Base-by-base conservation (phyloP, 345 rosid genomes). In the Linum usitatissimum region DNA sequence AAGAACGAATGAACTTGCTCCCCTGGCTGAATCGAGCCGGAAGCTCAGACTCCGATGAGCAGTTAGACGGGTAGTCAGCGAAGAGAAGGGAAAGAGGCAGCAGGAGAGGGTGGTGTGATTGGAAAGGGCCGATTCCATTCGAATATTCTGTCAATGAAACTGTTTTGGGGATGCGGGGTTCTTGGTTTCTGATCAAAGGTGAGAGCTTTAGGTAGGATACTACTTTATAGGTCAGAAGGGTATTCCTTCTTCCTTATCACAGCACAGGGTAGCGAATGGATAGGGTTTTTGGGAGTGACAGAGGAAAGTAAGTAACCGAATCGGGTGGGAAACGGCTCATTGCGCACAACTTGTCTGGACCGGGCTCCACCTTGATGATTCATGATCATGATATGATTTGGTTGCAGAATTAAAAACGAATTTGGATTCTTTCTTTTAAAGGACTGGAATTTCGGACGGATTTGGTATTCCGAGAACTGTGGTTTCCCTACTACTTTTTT, bases 81-180 rank as follows among this genome's bases (percentile, higher is more conserved):
- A 45, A 15, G 51, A 45, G 10, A 13, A 15, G 51, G 17, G 51
- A 15, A 45, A 1, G 51, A 45, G 51, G 15, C 51, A 45, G 51
- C 0, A 53, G 60, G 31, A 30, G 66, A 3, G 62, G 65, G 8
- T 36, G 18, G 9, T 23, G 30, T 45, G 51, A 45, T 45, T 45
- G 51, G 51, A 45, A 10, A 45, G 13, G 17, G 51, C 17, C 13
- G 17, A 45, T 45, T 45, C 51, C 51, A 45, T 40, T 39, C 45
- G 9, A 39, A 10, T 1, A 10, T 39, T 39, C 45, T 39, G 45
- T 39, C 7, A 6, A 12, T 2, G 51, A 15, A 45, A 45, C 7
- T 13, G 15, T 48, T 2, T 64, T 60, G 80, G 39, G 28, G 83
- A 6, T 42, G n/a, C 68, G 65, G 77, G 76, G 17, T 45, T 45